phyloP scores from a whole-genome alignment of 495 filamentous ascomycete species.

The Aspergillus steynii region DNA sequence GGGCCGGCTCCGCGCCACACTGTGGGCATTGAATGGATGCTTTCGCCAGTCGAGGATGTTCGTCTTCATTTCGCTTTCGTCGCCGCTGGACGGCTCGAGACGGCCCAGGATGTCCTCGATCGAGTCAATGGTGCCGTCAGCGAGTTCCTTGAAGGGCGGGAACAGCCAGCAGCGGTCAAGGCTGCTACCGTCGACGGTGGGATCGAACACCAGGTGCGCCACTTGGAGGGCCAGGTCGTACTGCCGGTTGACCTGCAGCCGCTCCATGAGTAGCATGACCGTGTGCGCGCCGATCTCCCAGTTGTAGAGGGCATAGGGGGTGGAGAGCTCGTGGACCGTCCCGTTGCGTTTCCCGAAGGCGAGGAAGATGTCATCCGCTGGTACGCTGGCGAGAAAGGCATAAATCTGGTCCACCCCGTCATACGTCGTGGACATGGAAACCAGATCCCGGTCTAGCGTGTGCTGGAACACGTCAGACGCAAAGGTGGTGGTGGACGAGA shows the following conservation, averaged over 20 bases:
- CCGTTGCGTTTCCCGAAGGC: too few relatives aligned
- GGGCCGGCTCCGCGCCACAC: constrained; percentile 26
- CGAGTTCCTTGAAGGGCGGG: constrained; percentile 13
- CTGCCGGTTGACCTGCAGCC: constrained; percentile 17
- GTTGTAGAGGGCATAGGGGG: constrained; percentile 3
- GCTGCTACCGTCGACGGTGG: constrained; percentile 10
- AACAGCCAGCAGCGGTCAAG: constrained; percentile 8
- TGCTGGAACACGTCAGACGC: too few relatives aligned
- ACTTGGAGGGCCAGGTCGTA: constrained; percentile 31
- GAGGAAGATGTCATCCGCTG: too few relatives aligned
- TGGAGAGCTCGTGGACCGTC: background rate
- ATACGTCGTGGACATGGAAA: too few relatives aligned
- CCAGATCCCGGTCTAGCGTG: too few relatives aligned
- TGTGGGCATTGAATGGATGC: constrained; percentile 23
- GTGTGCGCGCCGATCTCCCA: constrained; percentile 10
- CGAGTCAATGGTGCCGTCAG: background rate
- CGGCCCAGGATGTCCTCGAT: too few relatives aligned
- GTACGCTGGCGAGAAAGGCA: too few relatives aligned
- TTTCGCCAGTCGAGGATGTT: too few relatives aligned
- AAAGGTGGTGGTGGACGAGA: too few relatives aligned
- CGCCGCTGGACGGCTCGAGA: too few relatives aligned
- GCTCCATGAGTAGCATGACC: constrained; percentile 4
- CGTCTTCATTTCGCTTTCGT: too few relatives aligned
- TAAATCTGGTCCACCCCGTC: too few relatives aligned
- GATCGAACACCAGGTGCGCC: constrained; percentile 32